These are phyloP conservation scores for Sapria himalayana DNA, from an alignment of 345 rosid species.

Conservation along the genomic window DNA sequence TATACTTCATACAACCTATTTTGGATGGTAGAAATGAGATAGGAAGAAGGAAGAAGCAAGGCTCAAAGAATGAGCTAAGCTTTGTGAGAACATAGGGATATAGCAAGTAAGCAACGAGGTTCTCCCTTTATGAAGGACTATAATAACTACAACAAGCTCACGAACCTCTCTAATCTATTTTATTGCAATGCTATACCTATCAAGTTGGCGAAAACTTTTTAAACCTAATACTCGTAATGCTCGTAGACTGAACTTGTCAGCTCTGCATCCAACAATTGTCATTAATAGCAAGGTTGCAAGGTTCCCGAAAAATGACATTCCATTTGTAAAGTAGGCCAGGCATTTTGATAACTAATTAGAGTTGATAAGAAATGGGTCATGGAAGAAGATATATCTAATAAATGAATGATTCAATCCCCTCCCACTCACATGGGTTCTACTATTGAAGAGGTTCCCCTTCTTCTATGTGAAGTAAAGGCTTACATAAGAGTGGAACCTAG, in stretches of 20 bases:
- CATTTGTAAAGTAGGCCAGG: too few relatives aligned
- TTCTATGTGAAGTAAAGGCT: neutral
- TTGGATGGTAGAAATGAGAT: too few relatives aligned
- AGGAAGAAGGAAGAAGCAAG: too few relatives aligned
- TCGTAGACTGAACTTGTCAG: neutral
- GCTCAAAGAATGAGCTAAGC: too few relatives aligned
- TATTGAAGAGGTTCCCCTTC: neutral
- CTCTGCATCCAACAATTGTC: neutral
- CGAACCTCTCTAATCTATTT: neutral
- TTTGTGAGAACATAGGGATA: neutral
- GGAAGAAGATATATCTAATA: neutral
- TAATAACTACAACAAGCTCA: neutral
- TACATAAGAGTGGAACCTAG: neutral
- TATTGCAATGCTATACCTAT: neutral
- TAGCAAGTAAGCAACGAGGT: neutral
- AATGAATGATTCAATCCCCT: neutral
- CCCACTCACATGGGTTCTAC: neutral
- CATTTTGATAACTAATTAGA: slow-evolving; percentile 1
- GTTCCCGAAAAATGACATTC: too few relatives aligned
- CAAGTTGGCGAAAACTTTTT: neutral
- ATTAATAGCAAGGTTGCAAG: neutral
- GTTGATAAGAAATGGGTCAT: slow-evolving; percentile 2
- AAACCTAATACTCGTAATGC: neutral
- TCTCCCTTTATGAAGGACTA: neutral
- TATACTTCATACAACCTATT: too few relatives aligned